Conservation (phyloP, 1,284 basidiomycete species). For the Puccinia hordei region DNA sequence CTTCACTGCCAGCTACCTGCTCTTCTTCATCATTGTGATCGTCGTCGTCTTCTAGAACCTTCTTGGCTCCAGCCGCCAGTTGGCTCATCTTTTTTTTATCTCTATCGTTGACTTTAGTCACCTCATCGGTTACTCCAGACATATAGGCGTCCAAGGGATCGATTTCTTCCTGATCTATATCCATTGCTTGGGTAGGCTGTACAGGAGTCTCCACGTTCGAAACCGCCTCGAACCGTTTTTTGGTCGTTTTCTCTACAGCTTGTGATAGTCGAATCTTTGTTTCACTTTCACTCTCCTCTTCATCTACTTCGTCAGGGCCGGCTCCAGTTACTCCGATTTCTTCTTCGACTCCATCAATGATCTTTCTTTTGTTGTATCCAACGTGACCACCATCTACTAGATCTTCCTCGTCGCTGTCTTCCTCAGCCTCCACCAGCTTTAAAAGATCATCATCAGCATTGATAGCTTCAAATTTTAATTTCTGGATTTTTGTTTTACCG, state of each 20-base stretch:
- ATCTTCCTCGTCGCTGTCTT: constrained; percentile 53
- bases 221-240: constrained; percentile 50
- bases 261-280: constrained; percentile 44
- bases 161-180: constrained; percentile 76
- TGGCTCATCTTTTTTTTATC: constrained; percentile 65
- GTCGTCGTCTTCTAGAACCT: constrained; percentile 54
- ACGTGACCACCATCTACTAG: constrained; percentile 52
- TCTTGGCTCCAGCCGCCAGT: constrained; percentile 63
- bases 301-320: constrained; percentile 55
- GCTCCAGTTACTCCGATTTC: constrained; percentile 54
- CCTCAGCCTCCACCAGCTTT: constrained; percentile 48
- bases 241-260: constrained; percentile 48
- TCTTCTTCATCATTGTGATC: constrained; percentile 70
- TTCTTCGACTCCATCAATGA: constrained; percentile 51
- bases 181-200: constrained; percentile 64
- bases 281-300: constrained; percentile 24
- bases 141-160: constrained; percentile 95
- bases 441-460: constrained; percentile 51
- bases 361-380: constrained; percentile 52
- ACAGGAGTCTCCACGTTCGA: constrained; percentile 35
- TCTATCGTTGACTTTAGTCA: constrained; percentile 83
- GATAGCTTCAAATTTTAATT: constrained; percentile 50
- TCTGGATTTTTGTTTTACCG: constrained; percentile 48
- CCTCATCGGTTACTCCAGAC: constrained; percentile 80
- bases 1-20: constrained; percentile 53